Evolutionary conservation across 1,284 basidiomycete species (phyloP).

Genomic region (Wallemia hederae): DNA sequence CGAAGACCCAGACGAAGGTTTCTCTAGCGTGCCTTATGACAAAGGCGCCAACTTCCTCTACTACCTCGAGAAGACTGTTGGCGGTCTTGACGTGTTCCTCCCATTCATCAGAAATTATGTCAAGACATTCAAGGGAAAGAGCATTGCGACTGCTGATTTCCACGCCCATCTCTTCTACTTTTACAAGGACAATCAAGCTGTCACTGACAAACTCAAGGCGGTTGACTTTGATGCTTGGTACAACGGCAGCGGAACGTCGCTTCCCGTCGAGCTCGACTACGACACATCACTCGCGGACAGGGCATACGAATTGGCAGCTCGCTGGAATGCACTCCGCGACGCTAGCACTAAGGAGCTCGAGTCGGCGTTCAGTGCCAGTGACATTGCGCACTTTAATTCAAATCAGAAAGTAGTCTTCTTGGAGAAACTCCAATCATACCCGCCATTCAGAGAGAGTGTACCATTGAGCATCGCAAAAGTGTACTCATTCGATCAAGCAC

Average conservation of each 20-base stretch:
- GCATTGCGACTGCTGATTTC: conserved; percentile 71
- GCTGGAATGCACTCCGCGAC: conserved; percentile 38
- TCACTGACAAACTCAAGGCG: conserved; percentile 32
- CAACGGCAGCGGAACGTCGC: conserved; percentile 41
- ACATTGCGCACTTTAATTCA: conserved; percentile 14
- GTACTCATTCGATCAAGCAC: conserved; percentile 17
- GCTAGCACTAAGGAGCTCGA: not conserved
- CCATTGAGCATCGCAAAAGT: conserved; percentile 17
- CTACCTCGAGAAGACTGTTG: conserved; percentile 38
- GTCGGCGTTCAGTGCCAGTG: conserved; percentile 12
- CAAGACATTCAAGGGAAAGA: conserved; percentile 26
- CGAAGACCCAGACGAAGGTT: conserved; percentile 56
- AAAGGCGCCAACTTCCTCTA: conserved; percentile 43
- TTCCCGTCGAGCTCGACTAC: conserved; percentile 56
- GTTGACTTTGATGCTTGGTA: conserved; percentile 73
- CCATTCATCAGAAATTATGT: conserved; percentile 50
- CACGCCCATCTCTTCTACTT: conserved; percentile 54
- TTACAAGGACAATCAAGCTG: conserved; percentile 23
- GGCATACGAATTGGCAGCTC: conserved; percentile 31
- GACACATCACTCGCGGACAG: conserved; percentile 43
- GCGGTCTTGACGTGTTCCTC: conserved; percentile 57
- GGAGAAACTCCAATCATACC: conserved; percentile 18
- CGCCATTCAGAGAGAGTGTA: conserved; percentile 12
- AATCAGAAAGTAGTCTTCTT: conserved; percentile 21
- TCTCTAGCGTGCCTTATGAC: conserved; percentile 35